Percentiles rank a stretch among this genome's conserved stretches.
These are phyloP conservation scores for Pyrus betulifolia DNA, from an alignment of 306 rosid species.

Conservation along the genomic window DNA sequence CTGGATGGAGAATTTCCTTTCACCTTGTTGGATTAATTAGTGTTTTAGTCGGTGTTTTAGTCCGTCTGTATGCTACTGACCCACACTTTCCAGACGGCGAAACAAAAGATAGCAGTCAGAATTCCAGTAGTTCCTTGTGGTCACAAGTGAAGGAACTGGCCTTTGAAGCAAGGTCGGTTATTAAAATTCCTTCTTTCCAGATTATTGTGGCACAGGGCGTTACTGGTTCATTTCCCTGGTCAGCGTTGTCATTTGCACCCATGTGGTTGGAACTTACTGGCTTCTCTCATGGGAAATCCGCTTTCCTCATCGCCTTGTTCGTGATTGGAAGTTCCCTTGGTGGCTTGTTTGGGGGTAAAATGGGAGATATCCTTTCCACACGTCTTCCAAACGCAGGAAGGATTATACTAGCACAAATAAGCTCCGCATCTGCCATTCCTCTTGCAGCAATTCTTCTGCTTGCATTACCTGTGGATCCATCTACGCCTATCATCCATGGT, in stretches of 20 bases:
- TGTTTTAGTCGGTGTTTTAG: conserved; percentile 56
- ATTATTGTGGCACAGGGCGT: conserved; percentile 88
- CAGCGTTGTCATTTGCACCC: conserved; percentile 76
- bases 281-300: conserved; percentile 71
- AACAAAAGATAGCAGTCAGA: conserved; percentile 17
- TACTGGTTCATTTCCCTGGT: conserved; percentile 94
- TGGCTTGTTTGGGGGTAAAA: conserved; percentile 81
- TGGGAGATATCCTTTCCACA: conserved; percentile 74
- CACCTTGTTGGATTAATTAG: conserved; percentile 79
- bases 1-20: conserved; percentile 95
- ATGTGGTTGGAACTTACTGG: conserved; percentile 98
- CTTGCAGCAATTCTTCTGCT: conserved; percentile 71
- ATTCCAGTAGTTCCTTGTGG: conserved; percentile 39
- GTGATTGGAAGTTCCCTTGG: conserved; percentile 70
- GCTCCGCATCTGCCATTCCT: conserved; percentile 85
- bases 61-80: conserved; percentile 63
- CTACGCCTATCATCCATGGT: conserved; percentile 47
- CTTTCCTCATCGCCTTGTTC: conserved; percentile 67
- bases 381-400: conserved; percentile 77
- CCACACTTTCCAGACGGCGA: conserved; percentile 52
- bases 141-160: conserved; percentile 56
- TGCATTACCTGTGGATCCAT: conserved; percentile 54
- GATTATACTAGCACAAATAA: conserved; percentile 80
- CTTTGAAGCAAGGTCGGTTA: conserved; percentile 60
- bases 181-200: conserved; percentile 74